Base-by-base conservation (phyloP, 371 early-diverging fungal genomes). In the Mucor lusitanicus region DNA sequence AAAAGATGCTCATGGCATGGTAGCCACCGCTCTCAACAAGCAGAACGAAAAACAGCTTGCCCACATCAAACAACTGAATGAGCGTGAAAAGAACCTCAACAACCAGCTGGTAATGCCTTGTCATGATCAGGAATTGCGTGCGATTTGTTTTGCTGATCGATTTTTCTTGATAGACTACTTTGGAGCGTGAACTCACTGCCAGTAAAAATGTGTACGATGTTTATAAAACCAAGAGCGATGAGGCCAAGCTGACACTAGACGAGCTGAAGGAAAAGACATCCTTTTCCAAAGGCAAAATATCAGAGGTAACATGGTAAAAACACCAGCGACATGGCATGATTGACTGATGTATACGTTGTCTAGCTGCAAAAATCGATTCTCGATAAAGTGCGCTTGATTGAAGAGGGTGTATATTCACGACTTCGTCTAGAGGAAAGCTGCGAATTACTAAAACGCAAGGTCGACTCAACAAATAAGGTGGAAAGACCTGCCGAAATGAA, bases 371-470 rank as follows among this genome's bases (percentile, higher is more conserved):
- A 74, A 9, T 48, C 81, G 33, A 75, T 90, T 61, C 86, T 85
- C 60, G 89, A 91, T 53, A 81, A 87, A 58, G 84, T 84, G 19
- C 80, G 80, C 53, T 65, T 74, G 3, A 72, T 81, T 25, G 91
- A 92, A 68, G 85, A 84, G 63, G 90, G 88, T 30, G 72, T 78
- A 4, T 80, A 85, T 61, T 71, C 78, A 27, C 79, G 81, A 58
- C 79, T 83, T 63, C 77, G 86, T 21, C 59, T 87, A 48, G 70
- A 79, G 46, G 92, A 90, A 53, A 88, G 86, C 48, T 65, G 80
- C 13, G 88, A 88, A 19, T 63, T 81, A 33, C 67, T 90, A 68
- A 83, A 83, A 64, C 82, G 84, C n/a, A 75, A 75, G 25, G 73
- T 76, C 37, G 79, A 77, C 40, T 53, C 68, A 21, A 63, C 73